A percentile compares a stretch with the other conserved stretches of the same genome.
Evolutionary conservation across 495 filamentous ascomycete genomes (phyloP).

Genomic region (Tetracladium marchalianum): DNA sequence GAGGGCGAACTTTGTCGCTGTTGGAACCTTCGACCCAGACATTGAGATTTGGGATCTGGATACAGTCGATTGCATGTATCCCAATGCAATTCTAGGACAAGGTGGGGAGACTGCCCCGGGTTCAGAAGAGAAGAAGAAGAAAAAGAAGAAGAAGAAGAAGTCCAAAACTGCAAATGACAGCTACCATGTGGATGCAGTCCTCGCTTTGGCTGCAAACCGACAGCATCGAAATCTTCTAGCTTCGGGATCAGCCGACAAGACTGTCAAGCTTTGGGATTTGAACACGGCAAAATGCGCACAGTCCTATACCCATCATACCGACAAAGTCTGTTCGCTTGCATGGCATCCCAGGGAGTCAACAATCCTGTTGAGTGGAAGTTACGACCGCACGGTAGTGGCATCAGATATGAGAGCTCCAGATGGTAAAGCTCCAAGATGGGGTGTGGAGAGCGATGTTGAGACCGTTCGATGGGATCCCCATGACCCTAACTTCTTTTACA

Average conservation of each 20-base stretch:
- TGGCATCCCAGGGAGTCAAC: conserved; percentile 88
- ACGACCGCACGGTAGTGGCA: conserved; percentile 84
- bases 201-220: conserved; percentile 83
- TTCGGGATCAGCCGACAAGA: conserved; percentile 91
- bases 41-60: conserved; percentile 99
- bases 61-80: conserved; percentile 92
- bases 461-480: conserved; percentile 87
- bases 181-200: conserved; percentile 89
- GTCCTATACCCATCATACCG: conserved; percentile 83
- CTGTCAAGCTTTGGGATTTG: conserved; percentile 95
- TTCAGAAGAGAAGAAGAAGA: conserved; percentile 35
- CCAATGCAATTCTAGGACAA: conserved; percentile 92
- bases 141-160: conserved; percentile 79
- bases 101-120: conserved; percentile 42
- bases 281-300: conserved; percentile 85
- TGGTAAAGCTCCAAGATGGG: conserved; percentile 67
- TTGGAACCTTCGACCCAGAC: conserved; percentile 95
- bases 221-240: conserved; percentile 92
- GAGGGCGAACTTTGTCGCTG: conserved; percentile 78
- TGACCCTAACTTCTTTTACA: conserved; percentile 85
- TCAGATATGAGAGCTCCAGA: conserved; percentile 91
- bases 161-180: conserved; percentile 77
- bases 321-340: conserved; percentile 90
- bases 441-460: conserved; percentile 92
- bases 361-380: conserved; percentile 80